Percentiles rank a stretch among this genome's conserved stretches.
phyloP scores from a whole-genome alignment of 2,329 filamentous ascomycete species.

The Apiospora rasikravindrae region DNA sequence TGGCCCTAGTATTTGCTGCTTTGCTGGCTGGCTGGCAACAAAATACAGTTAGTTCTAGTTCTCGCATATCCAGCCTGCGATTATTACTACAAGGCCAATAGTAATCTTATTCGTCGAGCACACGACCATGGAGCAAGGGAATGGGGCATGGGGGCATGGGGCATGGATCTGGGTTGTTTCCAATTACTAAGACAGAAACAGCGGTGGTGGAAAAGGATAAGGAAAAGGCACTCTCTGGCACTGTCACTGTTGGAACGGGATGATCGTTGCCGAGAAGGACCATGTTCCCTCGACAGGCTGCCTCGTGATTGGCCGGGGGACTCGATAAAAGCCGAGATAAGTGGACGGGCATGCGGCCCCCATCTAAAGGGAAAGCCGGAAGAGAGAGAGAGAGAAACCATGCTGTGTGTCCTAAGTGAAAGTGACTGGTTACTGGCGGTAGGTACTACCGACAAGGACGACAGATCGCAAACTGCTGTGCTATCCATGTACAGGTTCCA shows the following conservation, averaged over 20 bases:
- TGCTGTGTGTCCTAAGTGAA: no score
- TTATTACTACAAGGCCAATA: neutral
- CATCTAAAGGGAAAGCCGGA: neutral
- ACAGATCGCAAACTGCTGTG: neutral
- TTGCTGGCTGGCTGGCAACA: neutral
- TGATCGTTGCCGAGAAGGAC: neutral
- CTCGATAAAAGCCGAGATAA: conserved; percentile 13
- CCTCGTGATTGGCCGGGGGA: neutral
- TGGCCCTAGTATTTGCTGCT: no score
- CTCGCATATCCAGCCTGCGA: neutral
- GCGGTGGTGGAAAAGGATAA: neutral
- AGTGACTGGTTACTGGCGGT: neutral
- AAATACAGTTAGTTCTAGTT: neutral
- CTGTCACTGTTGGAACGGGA: neutral
- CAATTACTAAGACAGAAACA: neutral
- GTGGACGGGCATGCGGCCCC: neutral
- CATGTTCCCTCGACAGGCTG: neutral
- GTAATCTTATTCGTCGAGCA: neutral
- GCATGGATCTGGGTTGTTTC: neutral
- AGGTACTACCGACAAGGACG: neutral
- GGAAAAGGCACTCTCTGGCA: no score
- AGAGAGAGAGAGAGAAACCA: neutral
- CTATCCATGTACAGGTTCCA: conserved; percentile 4
- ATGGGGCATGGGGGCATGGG: neutral
- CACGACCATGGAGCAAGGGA: neutral